Conservation (phyloP, 169 alveolate genomes). For the Plasmodium gonderi region DNA sequence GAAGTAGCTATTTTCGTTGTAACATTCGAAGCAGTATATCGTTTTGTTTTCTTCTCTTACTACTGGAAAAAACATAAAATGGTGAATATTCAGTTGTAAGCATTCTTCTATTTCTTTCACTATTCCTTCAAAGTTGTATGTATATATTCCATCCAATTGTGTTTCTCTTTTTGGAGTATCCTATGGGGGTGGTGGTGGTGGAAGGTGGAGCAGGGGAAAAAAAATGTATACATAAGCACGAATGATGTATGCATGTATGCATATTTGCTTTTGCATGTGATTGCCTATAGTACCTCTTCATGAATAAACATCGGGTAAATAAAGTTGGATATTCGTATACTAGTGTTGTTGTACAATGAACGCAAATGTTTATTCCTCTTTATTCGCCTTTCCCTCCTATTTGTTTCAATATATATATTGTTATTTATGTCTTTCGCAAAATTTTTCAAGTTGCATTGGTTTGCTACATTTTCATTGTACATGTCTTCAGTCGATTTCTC, state of each 20-base stretch:
- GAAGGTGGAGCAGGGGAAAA: background rate
- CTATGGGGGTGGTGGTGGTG: constrained; percentile 7
- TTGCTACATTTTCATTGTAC: constrained; percentile 35
- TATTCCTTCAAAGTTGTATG: constrained; percentile 74
- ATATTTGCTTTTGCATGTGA: background rate
- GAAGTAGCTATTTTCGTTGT: constrained; percentile 77
- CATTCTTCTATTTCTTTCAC: constrained; percentile 81
- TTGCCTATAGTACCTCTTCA: constrained; percentile 72
- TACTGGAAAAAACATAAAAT: constrained; percentile 81
- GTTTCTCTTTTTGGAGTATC: constrained; percentile 75
- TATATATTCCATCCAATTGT: constrained; percentile 76
- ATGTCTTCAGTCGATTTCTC: constrained; percentile 49
- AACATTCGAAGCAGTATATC: constrained; percentile 77
- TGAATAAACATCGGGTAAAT: constrained; percentile 82
- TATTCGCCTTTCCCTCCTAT: constrained; percentile 67
- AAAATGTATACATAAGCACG: background rate
- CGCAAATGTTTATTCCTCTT: constrained; percentile 58
- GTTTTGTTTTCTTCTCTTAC: constrained; percentile 76
- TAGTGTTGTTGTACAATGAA: constrained; percentile 71
- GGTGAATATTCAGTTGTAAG: constrained; percentile 75
- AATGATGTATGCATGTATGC: background rate
- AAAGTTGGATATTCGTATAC: constrained; percentile 79
- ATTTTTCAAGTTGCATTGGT: background rate
- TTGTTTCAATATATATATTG: constrained; percentile 66
- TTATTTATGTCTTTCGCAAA: constrained; percentile 54